A percentile compares a stretch with the other conserved stretches of the same genome.
Conservation (phyloP, 2,329 filamentous ascomycete genomes). For the Penicillium sp. region DNA sequence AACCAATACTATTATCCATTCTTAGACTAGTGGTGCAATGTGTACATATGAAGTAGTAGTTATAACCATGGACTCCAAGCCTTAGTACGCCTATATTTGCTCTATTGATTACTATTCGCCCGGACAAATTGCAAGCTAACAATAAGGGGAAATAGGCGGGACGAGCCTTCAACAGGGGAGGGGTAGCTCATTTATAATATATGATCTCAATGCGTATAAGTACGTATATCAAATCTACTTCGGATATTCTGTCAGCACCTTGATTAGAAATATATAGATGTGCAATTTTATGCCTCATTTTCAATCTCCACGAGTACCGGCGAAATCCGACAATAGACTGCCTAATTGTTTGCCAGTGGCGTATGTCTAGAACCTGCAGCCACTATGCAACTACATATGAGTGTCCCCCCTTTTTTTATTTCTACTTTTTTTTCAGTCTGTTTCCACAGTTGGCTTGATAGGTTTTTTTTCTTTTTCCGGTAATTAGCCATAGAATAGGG, state of each 20-base stretch:
- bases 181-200: background rate
- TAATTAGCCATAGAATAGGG: background rate
- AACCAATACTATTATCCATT: background rate
- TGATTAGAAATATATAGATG: background rate
- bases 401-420: background rate
- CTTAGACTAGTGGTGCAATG: background rate
- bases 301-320: background rate
- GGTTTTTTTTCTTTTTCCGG: background rate
- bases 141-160: background rate
- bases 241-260: background rate
- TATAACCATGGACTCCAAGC: background rate
- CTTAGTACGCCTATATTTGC: background rate
- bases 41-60: background rate
- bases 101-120: background rate
- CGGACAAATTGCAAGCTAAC: conserved; percentile 1
- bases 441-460: background rate
- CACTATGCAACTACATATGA: conserved; percentile 4
- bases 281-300: background rate
- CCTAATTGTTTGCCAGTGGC: conserved; percentile 7
- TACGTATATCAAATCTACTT: background rate
- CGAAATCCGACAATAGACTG: background rate
- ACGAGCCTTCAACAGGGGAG: conserved; percentile 1
- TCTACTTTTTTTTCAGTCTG: background rate
- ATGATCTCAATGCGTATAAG: too few species aligned
- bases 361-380: conserved; percentile 8